Evolutionary conservation across 768 basidiomycete genomes (phyloP).

Genomic region (Agaricus sinodeliciosus): DNA sequence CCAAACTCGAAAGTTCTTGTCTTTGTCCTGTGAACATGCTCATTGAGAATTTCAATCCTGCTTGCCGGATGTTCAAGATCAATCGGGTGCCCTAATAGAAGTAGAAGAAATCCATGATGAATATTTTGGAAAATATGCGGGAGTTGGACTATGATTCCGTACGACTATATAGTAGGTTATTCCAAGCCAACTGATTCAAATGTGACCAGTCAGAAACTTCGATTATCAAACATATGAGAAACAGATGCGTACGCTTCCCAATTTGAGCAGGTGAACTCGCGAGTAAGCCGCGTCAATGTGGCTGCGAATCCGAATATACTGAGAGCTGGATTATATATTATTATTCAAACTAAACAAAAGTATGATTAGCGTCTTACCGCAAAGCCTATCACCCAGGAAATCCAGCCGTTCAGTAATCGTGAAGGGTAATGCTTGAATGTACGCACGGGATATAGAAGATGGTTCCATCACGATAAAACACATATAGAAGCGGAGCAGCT

Average conservation of each 20-base stretch:
- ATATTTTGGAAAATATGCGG: neutral
- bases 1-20: neutral
- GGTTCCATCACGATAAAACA: constrained; percentile 7
- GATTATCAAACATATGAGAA: neutral
- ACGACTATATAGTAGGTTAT: constrained; percentile 1
- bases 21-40: constrained; percentile 6
- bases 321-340: neutral
- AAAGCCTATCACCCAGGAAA: neutral
- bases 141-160: neutral
- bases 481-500: neutral
- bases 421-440: neutral
- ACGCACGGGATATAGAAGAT: constrained; percentile 6
- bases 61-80: constrained; percentile 8
- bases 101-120: neutral
- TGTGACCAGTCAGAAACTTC: neutral
- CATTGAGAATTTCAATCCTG: neutral
- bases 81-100: constrained; percentile 4
- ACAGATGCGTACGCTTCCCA: constrained; percentile 6
- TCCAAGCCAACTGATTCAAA: neutral
- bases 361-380: neutral
- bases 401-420: neutral
- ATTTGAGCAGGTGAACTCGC: neutral
- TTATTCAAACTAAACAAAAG: neutral
- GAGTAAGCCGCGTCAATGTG: neutral
- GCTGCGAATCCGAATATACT: constrained; percentile 3